Evolutionary conservation across 2,329 filamentous ascomycete species (phyloP).

Genomic region (Decorospora gaudefroyi): DNA sequence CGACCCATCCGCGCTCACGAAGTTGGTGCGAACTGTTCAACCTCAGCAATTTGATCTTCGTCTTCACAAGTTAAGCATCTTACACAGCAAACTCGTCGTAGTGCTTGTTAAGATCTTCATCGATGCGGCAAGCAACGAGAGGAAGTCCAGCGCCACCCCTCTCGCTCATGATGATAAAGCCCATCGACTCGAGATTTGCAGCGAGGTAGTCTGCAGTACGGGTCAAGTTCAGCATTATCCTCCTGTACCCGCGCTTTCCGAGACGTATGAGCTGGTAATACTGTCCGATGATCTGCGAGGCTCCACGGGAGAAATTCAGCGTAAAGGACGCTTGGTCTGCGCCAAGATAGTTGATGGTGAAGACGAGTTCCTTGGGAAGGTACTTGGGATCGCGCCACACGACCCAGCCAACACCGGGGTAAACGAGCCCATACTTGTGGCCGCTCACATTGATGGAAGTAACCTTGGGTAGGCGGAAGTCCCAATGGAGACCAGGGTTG

Average conservation of each 20-base stretch:
- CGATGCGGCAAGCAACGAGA: constrained; percentile 84
- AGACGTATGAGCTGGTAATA: constrained; percentile 97
- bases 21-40: constrained; percentile 73
- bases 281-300: constrained; percentile 91
- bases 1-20: constrained; percentile 85
- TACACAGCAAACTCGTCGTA: constrained; percentile 60
- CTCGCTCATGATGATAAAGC: constrained; percentile 88
- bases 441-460: constrained; percentile 94
- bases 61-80: constrained; percentile 51
- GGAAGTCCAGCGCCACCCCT: constrained; percentile 77
- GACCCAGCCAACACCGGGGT: constrained; percentile 93
- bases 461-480: constrained; percentile 86
- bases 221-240: constrained; percentile 93
- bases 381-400: constrained; percentile 77
- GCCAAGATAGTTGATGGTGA: constrained; percentile 99
- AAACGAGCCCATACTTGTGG: constrained; percentile 79
- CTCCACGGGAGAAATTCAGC: constrained; percentile 95
- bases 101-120: constrained; percentile 58
- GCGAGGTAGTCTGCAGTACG: constrained; percentile 87
- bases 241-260: constrained; percentile 86
- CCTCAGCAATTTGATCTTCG: constrained; percentile 1
- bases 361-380: constrained; percentile 82
- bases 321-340: constrained; percentile 96
- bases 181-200: constrained; percentile 70
- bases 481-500: constrained; percentile 81